Evolutionary conservation across 345 rosid species (phyloP).

Genomic region (Populus euphratica): DNA sequence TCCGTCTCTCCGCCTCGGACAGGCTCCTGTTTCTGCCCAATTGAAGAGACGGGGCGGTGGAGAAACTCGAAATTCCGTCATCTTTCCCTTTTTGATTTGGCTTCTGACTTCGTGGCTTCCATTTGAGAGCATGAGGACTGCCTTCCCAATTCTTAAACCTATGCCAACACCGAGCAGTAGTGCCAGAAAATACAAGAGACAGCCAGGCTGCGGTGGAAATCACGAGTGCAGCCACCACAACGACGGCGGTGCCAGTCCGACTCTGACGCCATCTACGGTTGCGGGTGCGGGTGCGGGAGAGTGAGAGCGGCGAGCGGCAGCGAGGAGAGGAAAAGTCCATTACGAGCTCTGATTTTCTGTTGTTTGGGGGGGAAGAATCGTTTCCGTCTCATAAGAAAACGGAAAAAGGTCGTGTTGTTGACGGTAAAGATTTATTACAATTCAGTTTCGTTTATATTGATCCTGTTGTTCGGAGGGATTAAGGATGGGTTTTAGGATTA

Average conservation of each 20-base stretch:
- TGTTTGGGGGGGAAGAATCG: not conserved
- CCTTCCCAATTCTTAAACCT: conserved; percentile 53
- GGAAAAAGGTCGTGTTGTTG: not conserved
- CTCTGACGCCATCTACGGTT: conserved; percentile 53
- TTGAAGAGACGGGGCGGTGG: not conserved
- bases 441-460: not conserved
- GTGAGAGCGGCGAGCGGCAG: not conserved
- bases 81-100: conserved; percentile 4
- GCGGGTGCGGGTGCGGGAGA: conserved; percentile 24
- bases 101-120: conserved; percentile 14
- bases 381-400: not conserved
- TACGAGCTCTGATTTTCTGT: not conserved
- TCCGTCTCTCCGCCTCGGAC: conserved; percentile 17
- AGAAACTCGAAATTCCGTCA: not conserved
- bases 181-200: conserved; percentile 68
- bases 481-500: not conserved
- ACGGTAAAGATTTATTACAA: not conserved
- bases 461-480: not conserved
- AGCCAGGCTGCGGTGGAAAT: conserved; percentile 75
- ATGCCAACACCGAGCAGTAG: conserved; percentile 54
- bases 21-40: conserved; percentile 38
- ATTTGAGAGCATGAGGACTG: conserved; percentile 15
- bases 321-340: conserved; percentile 6
- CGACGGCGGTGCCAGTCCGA: conserved; percentile 47
- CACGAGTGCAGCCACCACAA: conserved; percentile 55